These are phyloP conservation scores for Podaxis rugospora DNA, from an alignment of 768 basidiomycete genomes.

Conservation along the genomic window DNA sequence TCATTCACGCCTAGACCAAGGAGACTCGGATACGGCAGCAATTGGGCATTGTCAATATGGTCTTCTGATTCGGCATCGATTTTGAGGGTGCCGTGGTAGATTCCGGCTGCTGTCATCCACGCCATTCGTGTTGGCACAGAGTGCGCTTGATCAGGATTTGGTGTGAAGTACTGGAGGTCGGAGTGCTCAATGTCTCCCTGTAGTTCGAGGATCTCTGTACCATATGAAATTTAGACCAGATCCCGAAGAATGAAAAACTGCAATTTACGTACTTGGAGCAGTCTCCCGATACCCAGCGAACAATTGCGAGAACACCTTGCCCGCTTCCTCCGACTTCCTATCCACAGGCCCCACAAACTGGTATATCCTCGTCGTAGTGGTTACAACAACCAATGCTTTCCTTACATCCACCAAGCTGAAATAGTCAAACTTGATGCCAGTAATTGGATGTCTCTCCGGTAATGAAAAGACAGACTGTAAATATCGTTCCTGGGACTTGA, in stretches of 20 bases:
- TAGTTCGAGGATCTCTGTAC: slow-evolving; percentile 82
- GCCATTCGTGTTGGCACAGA: slow-evolving; percentile 74
- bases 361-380: slow-evolving; percentile 86
- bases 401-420: slow-evolving; percentile 61
- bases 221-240: slow-evolving; percentile 4
- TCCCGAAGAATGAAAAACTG: slow-evolving; percentile 19
- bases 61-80: slow-evolving; percentile 68
- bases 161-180: slow-evolving; percentile 77
- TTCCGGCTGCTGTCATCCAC: slow-evolving; percentile 89
- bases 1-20: slow-evolving; percentile 29
- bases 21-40: slow-evolving; percentile 69
- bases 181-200: slow-evolving; percentile 75
- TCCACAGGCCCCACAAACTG: slow-evolving; percentile 77
- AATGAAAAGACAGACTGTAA: slow-evolving; percentile 70
- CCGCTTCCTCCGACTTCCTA: slow-evolving; percentile 67
- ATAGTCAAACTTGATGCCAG: slow-evolving; percentile 80
- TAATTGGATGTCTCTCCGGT: slow-evolving; percentile 78
- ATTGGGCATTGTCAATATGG: slow-evolving; percentile 70
- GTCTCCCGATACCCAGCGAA: slow-evolving; percentile 73
- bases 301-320: slow-evolving; percentile 67
- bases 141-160: slow-evolving; percentile 62
- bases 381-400: slow-evolving; percentile 69
- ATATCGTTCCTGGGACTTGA: slow-evolving; percentile 84
- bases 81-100: slow-evolving; percentile 81
- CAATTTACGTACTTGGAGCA: slow-evolving; percentile 60